A percentile compares a stretch with the other conserved stretches of the same genome.
Conservation (phyloP, 2,329 filamentous ascomycete species). For the Cladobotryum mycophilum region DNA sequence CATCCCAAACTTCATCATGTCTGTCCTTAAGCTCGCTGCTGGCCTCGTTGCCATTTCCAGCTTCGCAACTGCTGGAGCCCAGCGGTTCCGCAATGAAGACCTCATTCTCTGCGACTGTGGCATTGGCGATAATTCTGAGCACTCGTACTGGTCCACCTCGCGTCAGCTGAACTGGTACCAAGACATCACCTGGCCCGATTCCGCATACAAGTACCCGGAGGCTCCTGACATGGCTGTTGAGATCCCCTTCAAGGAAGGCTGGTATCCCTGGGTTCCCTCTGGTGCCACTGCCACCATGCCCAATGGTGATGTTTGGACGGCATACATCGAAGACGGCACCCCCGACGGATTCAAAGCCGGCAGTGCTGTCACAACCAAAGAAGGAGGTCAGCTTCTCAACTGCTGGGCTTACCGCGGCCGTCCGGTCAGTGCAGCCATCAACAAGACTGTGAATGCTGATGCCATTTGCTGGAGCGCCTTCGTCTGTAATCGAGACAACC, state of each 20-base stretch:
- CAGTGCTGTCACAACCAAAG: conserved; percentile 33
- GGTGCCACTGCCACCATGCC: conserved; percentile 33
- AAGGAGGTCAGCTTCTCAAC: conserved; percentile 32
- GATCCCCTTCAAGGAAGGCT: conserved; percentile 32
- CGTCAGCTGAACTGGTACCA: conserved; percentile 40
- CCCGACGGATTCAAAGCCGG: conserved; percentile 35
- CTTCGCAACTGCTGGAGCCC: conserved; percentile 17
- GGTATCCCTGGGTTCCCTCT: conserved; percentile 33
- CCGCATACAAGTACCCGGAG: conserved; percentile 28
- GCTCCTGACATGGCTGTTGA: conserved; percentile 34
- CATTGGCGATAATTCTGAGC: conserved; percentile 35
- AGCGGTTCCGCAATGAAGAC: conserved; percentile 28
- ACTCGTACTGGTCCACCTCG: conserved; percentile 36
- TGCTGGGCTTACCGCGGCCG: conserved; percentile 38
- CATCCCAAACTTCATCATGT: conserved; percentile 16
- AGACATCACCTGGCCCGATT: conserved; percentile 31
- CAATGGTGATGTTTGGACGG: conserved; percentile 35
- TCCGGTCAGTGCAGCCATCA: conserved; percentile 32
- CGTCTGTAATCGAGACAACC: conserved; percentile 33
- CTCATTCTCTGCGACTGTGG: conserved; percentile 38
- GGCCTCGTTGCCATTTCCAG: conserved; percentile 18
- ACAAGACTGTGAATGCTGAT: conserved; percentile 32
- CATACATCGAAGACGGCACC: conserved; percentile 35
- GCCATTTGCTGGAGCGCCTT: conserved; percentile 36
- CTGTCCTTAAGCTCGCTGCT: conserved; percentile 16